These are phyloP conservation scores for Fremontodendron californicum DNA, from an alignment of 345 rosid genomes.

Conservation along the genomic window DNA sequence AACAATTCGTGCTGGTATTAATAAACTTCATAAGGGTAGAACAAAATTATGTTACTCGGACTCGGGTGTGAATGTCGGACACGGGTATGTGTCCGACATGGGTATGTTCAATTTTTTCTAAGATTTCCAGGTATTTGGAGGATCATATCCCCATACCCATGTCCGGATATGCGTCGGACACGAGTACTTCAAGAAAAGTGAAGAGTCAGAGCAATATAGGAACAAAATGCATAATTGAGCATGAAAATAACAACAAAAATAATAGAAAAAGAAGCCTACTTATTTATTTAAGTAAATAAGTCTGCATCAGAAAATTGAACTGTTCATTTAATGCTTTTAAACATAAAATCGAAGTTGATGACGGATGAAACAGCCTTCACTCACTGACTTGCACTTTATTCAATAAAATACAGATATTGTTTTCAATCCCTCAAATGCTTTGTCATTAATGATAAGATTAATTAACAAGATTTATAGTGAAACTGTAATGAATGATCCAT, in stretches of 20 bases:
- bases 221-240: constrained; percentile 8
- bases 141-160: too few species aligned
- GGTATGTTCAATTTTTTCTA: too few species aligned
- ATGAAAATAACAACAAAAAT: neutral
- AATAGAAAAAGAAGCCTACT: neutral
- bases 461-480: neutral
- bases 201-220: too few species aligned
- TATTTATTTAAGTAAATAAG: neutral
- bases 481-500: neutral
- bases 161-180: too few species aligned
- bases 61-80: too few species aligned
- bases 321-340: neutral
- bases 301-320: neutral
- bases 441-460: neutral
- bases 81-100: too few species aligned
- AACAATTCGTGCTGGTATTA: constrained; percentile 20
- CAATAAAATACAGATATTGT: neutral
- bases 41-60: too few species aligned
- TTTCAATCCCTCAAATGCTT: neutral
- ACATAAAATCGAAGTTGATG: neutral
- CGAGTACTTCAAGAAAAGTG: too few species aligned
- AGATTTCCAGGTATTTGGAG: too few species aligned
- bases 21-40: neutral
- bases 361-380: neutral
- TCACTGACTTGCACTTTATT: neutral